Evolutionary conservation across 108 stramenopile genomes (phyloP).

Genomic region (Asterionellopsis glacialis): DNA sequence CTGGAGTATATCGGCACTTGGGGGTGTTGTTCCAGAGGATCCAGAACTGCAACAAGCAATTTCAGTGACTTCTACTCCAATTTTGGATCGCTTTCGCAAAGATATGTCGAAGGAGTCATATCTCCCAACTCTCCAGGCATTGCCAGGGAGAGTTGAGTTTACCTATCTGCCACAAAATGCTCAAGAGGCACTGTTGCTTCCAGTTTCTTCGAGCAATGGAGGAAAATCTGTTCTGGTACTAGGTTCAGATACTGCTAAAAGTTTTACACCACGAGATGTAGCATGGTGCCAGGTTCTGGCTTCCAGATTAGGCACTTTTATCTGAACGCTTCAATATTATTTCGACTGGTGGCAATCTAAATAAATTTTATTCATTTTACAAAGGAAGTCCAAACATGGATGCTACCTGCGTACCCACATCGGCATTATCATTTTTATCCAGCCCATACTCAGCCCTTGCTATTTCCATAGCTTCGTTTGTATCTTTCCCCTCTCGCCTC

Average conservation of each 20-base stretch:
- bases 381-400: conserved; percentile 2
- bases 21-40: conserved; percentile 49
- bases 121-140: conserved; percentile 76
- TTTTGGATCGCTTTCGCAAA: conserved; percentile 60
- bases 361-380: neutral
- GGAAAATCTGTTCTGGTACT: conserved; percentile 50
- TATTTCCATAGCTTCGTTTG: conserved; percentile 44
- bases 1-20: conserved; percentile 51
- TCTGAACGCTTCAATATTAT: too few species aligned
- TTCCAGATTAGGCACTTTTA: conserved; percentile 36
- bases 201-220: conserved; percentile 10
- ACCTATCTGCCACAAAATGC: conserved; percentile 73
- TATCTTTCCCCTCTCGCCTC: conserved; percentile 35
- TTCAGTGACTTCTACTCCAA: conserved; percentile 37
- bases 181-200: conserved; percentile 67
- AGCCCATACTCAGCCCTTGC: conserved; percentile 41
- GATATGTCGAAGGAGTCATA: conserved; percentile 61
- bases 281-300: conserved; percentile 77
- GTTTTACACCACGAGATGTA: conserved; percentile 76
- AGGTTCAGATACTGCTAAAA: conserved; percentile 72
- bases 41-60: conserved; percentile 7
- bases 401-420: conserved; percentile 8
- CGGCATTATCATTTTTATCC: conserved; percentile 22
- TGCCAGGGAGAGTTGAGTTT: conserved; percentile 76
- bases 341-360: neutral